Conservation (phyloP, 768 basidiomycete genomes). For the Clitopilus hobsonii region DNA sequence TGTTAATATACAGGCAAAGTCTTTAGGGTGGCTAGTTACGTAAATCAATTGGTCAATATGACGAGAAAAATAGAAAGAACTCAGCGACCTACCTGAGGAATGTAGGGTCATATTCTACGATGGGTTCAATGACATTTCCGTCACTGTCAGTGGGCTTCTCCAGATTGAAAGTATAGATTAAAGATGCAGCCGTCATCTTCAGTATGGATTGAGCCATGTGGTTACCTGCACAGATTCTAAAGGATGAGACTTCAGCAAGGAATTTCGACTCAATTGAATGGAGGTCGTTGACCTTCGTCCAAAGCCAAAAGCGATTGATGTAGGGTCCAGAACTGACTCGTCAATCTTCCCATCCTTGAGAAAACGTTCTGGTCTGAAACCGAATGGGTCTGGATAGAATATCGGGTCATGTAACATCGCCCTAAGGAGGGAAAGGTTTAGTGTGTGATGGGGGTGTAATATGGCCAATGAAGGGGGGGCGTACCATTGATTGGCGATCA, state of each 20-base stretch:
- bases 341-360: conserved; percentile 18
- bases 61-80: background rate
- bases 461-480: too few species aligned
- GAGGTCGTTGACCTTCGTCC: conserved; percentile 19
- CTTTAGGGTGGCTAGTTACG: background rate
- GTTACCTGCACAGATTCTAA: conserved; percentile 29
- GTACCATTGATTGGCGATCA: conserved; percentile 9
- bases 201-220: conserved; percentile 25
- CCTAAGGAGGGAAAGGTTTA: background rate
- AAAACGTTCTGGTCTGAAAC: background rate
- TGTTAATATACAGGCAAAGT: background rate
- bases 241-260: background rate
- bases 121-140: conserved; percentile 13
- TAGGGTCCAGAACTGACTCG: conserved; percentile 19
- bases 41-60: conserved; percentile 9
- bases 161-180: conserved; percentile 28
- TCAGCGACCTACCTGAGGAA: background rate
- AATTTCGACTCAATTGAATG: background rate
- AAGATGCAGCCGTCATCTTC: conserved; percentile 23
- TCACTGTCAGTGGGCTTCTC: conserved; percentile 12
- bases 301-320: conserved; percentile 25
- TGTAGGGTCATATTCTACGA: conserved; percentile 2
- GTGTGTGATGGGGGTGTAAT: too few species aligned
- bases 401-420: background rate
- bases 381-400: conserved; percentile 1